Base-by-base conservation (phyloP, 225 moss, liverwort and hornwort genomes). In the Bryoerythrophyllum caledonicum region DNA sequence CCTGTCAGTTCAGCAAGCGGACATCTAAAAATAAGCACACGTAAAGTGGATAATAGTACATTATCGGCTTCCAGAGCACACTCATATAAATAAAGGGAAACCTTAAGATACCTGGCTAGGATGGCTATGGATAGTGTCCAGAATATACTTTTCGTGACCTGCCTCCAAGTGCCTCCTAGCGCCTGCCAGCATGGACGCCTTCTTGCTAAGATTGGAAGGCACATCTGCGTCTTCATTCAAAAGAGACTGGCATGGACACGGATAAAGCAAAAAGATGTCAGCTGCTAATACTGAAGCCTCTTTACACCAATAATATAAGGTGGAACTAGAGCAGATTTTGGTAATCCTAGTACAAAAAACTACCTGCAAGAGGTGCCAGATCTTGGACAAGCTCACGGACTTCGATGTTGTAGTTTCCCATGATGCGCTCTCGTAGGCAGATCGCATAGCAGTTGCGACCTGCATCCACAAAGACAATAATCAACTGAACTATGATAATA, bases 281-380 rank as follows among this genome's bases (percentile, higher is more conserved):
- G 74, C 20, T 28, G 59, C 34, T 32, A 40, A 60, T 54, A 26
- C 37, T 53, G 74, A 46, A 67, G 53, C 73, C 73, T 21, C 28
- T 19, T 58, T 21, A 40, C 32, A 69, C 63, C 64, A 57, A 26
- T 44, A 23, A 59, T 21, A 30, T 35, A 23, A 17, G 41, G 48
- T 46, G 49, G 8, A 63, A 57, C 59, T 14, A 60, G 48, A 52
- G 53, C 4, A 48, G 21, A 53, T 1, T 53, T 53, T 26, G 62
- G 60, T 11, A 35, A 53, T 19, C 26, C 7, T 44, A 25, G 54
- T 20, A 66, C 56, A 51, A 52, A 17, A 52, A 35, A 56, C 40
- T 64, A 96, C 94, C 94, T 94, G 92, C 73, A 96, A 63, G 15
- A 94, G 90, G 32, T 90, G 88, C 96, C 96, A 97, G 69, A 97